These are phyloP conservation scores for Lentinus brumalis DNA, from an alignment of 768 basidiomycete species.

Conservation along the genomic window DNA sequence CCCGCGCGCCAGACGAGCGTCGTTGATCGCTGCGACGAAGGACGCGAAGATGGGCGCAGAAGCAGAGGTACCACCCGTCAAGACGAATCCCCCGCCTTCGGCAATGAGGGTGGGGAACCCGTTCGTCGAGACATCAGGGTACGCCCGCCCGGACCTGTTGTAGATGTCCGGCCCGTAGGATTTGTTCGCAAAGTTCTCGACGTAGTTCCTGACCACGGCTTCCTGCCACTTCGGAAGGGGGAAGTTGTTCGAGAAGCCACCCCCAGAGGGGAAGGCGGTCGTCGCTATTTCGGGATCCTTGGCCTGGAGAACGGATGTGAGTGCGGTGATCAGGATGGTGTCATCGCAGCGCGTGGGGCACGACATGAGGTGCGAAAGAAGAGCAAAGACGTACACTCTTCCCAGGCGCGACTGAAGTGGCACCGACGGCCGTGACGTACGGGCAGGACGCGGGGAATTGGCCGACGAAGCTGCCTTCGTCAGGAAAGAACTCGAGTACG, in stretches of 20 bases:
- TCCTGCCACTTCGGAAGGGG: slow-evolving; percentile 37
- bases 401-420: slow-evolving; percentile 37
- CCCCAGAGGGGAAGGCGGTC: slow-evolving; percentile 39
- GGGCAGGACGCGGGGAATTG: slow-evolving; percentile 38
- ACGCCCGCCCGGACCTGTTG: slow-evolving; percentile 38
- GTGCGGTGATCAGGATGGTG: neutral
- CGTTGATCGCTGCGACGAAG: slow-evolving; percentile 39
- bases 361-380: neutral
- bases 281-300: slow-evolving; percentile 39
- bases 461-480: slow-evolving; percentile 15
- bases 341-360: neutral
- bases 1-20: slow-evolving; percentile 37
- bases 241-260: slow-evolving; percentile 45
- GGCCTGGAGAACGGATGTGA: slow-evolving; percentile 21
- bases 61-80: slow-evolving; percentile 39
- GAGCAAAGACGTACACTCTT: neutral
- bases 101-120: slow-evolving; percentile 28
- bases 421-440: slow-evolving; percentile 42
- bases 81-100: slow-evolving; percentile 32
- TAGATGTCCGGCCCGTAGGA: slow-evolving; percentile 34
- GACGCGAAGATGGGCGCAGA: slow-evolving; percentile 38
- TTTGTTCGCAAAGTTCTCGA: slow-evolving; percentile 33
- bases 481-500: slow-evolving; percentile 22
- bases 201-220: slow-evolving; percentile 29
- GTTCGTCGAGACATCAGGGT: slow-evolving; percentile 37